These are phyloP conservation scores for Celoporthe dispersa DNA, from an alignment of 2,329 filamentous ascomycete species.

Conservation along the genomic window DNA sequence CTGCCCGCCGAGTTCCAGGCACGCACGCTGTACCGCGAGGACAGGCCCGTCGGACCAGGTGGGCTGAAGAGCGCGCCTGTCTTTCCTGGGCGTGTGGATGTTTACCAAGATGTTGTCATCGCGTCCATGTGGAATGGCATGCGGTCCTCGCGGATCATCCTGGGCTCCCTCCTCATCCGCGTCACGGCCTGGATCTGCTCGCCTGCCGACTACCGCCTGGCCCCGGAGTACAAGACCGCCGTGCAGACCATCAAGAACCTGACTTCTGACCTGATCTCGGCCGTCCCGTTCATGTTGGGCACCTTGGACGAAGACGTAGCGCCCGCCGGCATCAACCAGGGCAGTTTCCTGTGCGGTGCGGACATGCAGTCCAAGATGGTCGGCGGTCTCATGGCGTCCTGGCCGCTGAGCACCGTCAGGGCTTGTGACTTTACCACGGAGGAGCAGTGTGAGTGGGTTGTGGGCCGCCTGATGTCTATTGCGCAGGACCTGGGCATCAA, in stretches of 20 bases:
- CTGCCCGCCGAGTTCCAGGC: slow-evolving; percentile 55
- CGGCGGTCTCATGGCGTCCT: slow-evolving; percentile 62
- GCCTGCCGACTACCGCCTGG: slow-evolving; percentile 65
- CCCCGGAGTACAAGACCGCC: slow-evolving; percentile 62
- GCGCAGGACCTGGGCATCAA: slow-evolving; percentile 59
- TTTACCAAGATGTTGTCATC: slow-evolving; percentile 62
- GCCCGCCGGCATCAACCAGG: slow-evolving; percentile 49
- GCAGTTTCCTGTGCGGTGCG: slow-evolving; percentile 53
- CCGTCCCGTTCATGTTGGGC: slow-evolving; percentile 63
- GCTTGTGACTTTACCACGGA: slow-evolving; percentile 65
- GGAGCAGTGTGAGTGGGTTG: slow-evolving; percentile 58
- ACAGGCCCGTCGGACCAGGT: slow-evolving; percentile 54
- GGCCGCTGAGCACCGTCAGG: slow-evolving; percentile 59
- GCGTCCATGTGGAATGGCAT: slow-evolving; percentile 60
- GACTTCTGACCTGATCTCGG: slow-evolving; percentile 63
- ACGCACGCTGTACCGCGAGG: slow-evolving; percentile 60
- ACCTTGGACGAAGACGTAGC: background rate
- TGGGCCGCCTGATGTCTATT: slow-evolving; percentile 58
- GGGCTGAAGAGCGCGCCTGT: slow-evolving; percentile 54
- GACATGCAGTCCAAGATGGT: slow-evolving; percentile 58
- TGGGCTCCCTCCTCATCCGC: slow-evolving; percentile 60
- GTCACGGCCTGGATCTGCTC: slow-evolving; percentile 64
- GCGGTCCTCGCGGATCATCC: slow-evolving; percentile 57
- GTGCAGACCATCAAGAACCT: slow-evolving; percentile 54
- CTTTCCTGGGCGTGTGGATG: slow-evolving; percentile 63